Percentiles rank a stretch among this genome's conserved stretches.
These are phyloP conservation scores for Taphrina betulina DNA, from an alignment of 1,139 yeast species.

Conservation along the genomic window DNA sequence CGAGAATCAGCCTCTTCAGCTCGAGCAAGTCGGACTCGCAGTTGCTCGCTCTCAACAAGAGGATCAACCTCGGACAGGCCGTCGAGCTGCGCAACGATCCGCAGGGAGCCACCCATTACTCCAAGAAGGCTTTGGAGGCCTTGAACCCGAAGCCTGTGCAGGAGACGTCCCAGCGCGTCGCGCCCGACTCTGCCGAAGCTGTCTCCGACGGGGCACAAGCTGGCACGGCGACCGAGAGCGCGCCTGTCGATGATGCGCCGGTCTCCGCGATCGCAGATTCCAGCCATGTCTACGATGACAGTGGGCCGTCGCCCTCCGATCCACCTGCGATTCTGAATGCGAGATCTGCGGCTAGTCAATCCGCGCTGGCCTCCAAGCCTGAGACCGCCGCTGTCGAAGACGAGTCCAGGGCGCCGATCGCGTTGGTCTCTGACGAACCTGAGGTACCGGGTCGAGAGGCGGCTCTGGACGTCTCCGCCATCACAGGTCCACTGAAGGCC, in stretches of 20 bases:
- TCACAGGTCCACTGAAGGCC: conserved; percentile 21
- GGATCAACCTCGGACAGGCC: conserved; percentile 13
- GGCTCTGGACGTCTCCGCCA: conserved; percentile 16
- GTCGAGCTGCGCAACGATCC: conserved; percentile 27
- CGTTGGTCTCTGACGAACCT: neutral
- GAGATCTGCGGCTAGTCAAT: neutral
- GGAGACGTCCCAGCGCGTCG: conserved; percentile 2
- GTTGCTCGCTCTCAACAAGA: conserved; percentile 17
- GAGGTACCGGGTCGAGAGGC: neutral
- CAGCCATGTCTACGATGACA: neutral
- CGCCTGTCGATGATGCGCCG: neutral
- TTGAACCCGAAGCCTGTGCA: neutral
- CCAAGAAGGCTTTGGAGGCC: conserved; percentile 8
- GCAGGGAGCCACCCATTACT: conserved; percentile 14
- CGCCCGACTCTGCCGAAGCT: neutral
- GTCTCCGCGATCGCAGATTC: neutral
- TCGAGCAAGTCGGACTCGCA: conserved; percentile 7
- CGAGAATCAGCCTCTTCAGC: conserved; percentile 1
- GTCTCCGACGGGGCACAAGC: neutral
- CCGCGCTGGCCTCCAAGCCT: neutral
- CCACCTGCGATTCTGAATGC: neutral
- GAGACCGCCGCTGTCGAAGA: neutral
- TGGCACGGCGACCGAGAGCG: conserved; percentile 5
- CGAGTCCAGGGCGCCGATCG: neutral
- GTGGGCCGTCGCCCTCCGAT: neutral